Conservation (phyloP, 2,329 filamentous ascomycete genomes). For the Diaporthe ilicicola region DNA sequence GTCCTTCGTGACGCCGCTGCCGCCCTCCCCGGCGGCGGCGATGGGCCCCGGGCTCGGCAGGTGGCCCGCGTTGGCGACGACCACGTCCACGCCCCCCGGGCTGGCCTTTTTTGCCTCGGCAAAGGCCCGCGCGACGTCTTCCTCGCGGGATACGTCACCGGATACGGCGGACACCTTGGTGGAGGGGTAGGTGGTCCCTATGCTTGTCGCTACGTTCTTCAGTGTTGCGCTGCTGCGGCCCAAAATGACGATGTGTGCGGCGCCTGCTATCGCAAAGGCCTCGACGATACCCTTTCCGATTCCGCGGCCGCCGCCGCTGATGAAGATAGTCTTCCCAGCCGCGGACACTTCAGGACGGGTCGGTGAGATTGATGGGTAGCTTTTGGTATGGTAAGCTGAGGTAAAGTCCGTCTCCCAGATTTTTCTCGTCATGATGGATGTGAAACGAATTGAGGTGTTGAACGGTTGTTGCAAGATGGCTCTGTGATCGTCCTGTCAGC, state of each 20-base stretch:
- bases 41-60: slow-evolving; percentile 34
- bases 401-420: slow-evolving; percentile 12
- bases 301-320: slow-evolving; percentile 61
- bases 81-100: slow-evolving; percentile 37
- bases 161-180: slow-evolving; percentile 34
- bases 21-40: slow-evolving; percentile 29
- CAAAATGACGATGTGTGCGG: slow-evolving; percentile 59
- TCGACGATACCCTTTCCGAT: slow-evolving; percentile 58
- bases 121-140: slow-evolving; percentile 28
- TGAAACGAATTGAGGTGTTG: background rate
- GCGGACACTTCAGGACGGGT: slow-evolving; percentile 38
- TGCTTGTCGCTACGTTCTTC: slow-evolving; percentile 15
- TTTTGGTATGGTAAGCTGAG: slow-evolving; percentile 18
- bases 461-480: background rate
- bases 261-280: slow-evolving; percentile 59
- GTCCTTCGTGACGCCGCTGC: slow-evolving; percentile 23
- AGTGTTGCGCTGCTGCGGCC: slow-evolving; percentile 42
- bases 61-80: slow-evolving; percentile 42
- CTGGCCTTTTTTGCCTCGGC: background rate
- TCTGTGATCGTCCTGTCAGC: background rate
- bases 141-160: slow-evolving; percentile 34
- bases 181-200: background rate
- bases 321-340: slow-evolving; percentile 53
- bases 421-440: background rate
- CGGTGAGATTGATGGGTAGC: slow-evolving; percentile 42